Conservation (phyloP, 345 rosid genomes). For the thale cress (Arabidopsis thaliana) region TAIR10.1 NC_003076.8:4782001-4782500, state of each 20-base stretch:
- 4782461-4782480: slow-evolving; percentile 15
- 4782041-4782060: too few species aligned
- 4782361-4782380: slow-evolving; percentile 1
- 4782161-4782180: too few species aligned
- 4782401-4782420: slow-evolving; percentile 31
- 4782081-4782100: too few species aligned
- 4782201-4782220: too few species aligned
- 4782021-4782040: too few species aligned
- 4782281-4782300: neutral
- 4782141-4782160: too few species aligned
- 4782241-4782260: neutral
- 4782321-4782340: neutral
- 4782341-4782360: slow-evolving; percentile 9
- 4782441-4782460: slow-evolving; percentile 8
- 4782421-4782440: slow-evolving; percentile 14
- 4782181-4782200: too few species aligned
- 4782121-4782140: too few species aligned
- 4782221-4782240: too few species aligned
- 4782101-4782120: too few species aligned
- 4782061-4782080: too few species aligned
- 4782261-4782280: neutral
- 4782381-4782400: slow-evolving; percentile 20
- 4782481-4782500: neutral
- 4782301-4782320: slow-evolving; percentile 13
- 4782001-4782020: too few species aligned